Conservation (phyloP, 495 filamentous ascomycete genomes). For the Podospora comata region DNA sequence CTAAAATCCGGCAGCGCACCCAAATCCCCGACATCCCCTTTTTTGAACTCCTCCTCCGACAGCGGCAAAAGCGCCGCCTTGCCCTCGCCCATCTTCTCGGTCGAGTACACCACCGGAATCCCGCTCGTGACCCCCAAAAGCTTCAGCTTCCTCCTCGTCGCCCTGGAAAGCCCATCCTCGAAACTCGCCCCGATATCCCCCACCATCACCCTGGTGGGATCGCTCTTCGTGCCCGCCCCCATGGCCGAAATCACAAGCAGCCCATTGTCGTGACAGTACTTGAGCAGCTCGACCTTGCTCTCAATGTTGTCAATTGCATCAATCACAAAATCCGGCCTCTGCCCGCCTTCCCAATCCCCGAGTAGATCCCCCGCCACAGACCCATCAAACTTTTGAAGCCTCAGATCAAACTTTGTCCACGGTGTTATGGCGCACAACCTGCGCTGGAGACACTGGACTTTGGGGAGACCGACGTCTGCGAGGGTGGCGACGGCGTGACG, state of each 20-base stretch:
- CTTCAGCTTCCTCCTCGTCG: conserved; percentile 75
- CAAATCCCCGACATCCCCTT: conserved; percentile 83
- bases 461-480: conserved; percentile 90
- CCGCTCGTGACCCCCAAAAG: conserved; percentile 75
- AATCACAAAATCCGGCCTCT: conserved; percentile 78
- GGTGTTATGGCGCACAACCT: conserved; percentile 81
- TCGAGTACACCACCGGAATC: conserved; percentile 89
- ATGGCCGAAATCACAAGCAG: conserved; percentile 88
- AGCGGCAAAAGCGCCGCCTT: conserved; percentile 88
- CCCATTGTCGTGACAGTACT: conserved; percentile 74
- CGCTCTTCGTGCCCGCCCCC: conserved; percentile 96
- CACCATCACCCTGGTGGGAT: conserved; percentile 87
- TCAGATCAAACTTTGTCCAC: conserved; percentile 86
- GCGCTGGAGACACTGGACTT: conserved; percentile 77
- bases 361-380: conserved; percentile 52
- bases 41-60: conserved; percentile 80
- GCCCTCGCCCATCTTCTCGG: conserved; percentile 84
- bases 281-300: conserved; percentile 86
- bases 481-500: conserved; percentile 91
- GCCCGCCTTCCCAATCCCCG: conserved; percentile 59
- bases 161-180: conserved; percentile 85
- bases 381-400: conserved; percentile 78
- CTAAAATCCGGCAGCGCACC: conserved; percentile 89
- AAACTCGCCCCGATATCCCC: conserved; percentile 87
- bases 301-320: conserved; percentile 99